Conservation (phyloP, 495 filamentous ascomycete genomes). For the Acidomyces sp. region DNA sequence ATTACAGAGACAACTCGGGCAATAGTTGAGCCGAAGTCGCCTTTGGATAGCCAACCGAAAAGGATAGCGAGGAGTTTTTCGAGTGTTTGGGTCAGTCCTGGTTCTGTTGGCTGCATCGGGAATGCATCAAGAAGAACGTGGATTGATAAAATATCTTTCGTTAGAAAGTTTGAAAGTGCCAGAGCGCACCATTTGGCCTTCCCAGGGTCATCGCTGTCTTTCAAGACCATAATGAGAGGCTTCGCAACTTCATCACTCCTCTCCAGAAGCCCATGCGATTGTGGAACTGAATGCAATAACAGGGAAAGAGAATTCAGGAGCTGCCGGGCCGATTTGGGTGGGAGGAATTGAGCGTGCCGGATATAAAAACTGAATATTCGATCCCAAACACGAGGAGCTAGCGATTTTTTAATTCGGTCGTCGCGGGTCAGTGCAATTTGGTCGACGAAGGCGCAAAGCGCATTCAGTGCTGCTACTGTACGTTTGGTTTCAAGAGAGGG, state of each 20-base stretch:
- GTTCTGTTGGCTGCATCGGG: not conserved
- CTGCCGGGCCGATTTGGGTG: constrained; percentile 62
- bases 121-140: constrained; percentile 1
- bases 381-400: constrained; percentile 43
- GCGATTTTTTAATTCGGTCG: too few species aligned
- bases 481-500: constrained; percentile 10
- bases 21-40: constrained; percentile 49
- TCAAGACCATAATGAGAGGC: not conserved
- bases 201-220: constrained; percentile 32
- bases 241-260: not conserved
- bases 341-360: constrained; percentile 58
- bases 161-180: constrained; percentile 45
- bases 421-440: constrained; percentile 25
- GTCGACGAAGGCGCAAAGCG: constrained; percentile 26
- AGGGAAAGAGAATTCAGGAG: constrained; percentile 34
- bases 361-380: constrained; percentile 58
- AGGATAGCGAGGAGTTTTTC: constrained; percentile 33
- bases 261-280: not conserved
- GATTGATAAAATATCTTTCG: constrained; percentile 34
- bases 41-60: constrained; percentile 48
- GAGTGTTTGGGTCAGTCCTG: not conserved
- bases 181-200: constrained; percentile 51
- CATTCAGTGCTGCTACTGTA: constrained; percentile 29
- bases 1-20: constrained; percentile 43
- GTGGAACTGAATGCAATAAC: not conserved